These are phyloP conservation scores for Candida albicans DNA, from an alignment of 1,139 yeast species.

Conservation along the genomic window DNA sequence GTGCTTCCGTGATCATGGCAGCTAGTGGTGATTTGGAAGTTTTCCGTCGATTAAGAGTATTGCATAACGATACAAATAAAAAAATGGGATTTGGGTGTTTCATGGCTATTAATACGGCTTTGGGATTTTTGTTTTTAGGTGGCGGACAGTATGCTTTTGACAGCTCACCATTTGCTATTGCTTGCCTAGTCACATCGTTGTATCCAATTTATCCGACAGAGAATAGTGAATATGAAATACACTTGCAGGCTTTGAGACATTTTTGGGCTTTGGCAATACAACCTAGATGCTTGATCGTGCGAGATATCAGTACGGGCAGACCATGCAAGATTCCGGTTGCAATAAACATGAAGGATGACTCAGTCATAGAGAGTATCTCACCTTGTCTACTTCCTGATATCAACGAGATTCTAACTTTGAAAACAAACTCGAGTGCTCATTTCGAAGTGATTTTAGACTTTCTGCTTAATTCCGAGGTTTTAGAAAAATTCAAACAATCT, in stretches of 20 bases:
- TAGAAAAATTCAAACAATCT: constrained; percentile 44
- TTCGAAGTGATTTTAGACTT: constrained; percentile 47
- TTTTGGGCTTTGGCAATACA: constrained; percentile 90
- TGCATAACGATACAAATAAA: constrained; percentile 58
- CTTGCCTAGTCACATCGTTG: constrained; percentile 69
- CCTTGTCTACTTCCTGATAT: constrained; percentile 75
- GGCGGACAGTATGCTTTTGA: constrained; percentile 89
- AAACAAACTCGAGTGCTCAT: constrained; percentile 43
- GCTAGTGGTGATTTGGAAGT: constrained; percentile 88
- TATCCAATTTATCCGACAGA: constrained; percentile 70
- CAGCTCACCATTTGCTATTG: constrained; percentile 64
- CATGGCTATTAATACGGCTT: constrained; percentile 77
- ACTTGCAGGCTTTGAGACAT: constrained; percentile 83
- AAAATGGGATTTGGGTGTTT: constrained; percentile 64
- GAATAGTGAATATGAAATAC: constrained; percentile 50
- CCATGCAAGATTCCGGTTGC: constrained; percentile 54
- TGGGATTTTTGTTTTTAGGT: constrained; percentile 87
- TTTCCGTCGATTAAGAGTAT: constrained; percentile 66
- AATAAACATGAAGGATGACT: constrained; percentile 44
- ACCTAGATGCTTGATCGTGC: constrained; percentile 72
- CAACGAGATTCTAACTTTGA: constrained; percentile 42
- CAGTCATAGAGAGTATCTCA: constrained; percentile 32
- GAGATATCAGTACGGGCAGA: constrained; percentile 63
- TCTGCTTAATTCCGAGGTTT: constrained; percentile 34
- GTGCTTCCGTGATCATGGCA: constrained; percentile 77